Conservation (phyloP, 768 basidiomycete species). For the Boletellus emodensis region DNA sequence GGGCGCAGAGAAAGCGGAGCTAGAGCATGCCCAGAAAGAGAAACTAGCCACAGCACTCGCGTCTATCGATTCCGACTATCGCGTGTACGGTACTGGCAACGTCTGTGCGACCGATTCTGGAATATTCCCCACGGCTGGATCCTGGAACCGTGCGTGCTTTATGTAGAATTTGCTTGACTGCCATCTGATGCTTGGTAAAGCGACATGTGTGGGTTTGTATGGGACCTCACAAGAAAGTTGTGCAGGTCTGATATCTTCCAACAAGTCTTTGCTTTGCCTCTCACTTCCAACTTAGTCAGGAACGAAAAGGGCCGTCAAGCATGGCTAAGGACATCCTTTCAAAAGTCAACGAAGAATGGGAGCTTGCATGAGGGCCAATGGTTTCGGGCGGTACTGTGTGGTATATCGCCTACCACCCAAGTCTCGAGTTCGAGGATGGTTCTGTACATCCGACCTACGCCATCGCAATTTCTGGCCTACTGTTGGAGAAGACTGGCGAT, state of each 20-base stretch:
- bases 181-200: not conserved
- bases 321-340: not conserved
- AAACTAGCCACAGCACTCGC: not conserved
- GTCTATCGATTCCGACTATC: slow-evolving; percentile 14
- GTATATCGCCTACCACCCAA: slow-evolving; percentile 10
- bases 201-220: slow-evolving; percentile 12
- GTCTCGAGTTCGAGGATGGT: slow-evolving; percentile 1
- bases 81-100: slow-evolving; percentile 10
- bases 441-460: slow-evolving; percentile 5
- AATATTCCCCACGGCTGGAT: slow-evolving; percentile 15
- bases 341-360: not conserved
- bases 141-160: slow-evolving; percentile 15
- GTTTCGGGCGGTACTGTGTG: not conserved
- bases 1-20: too few relatives aligned
- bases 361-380: slow-evolving; percentile 9
- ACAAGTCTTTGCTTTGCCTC: slow-evolving; percentile 12
- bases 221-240: slow-evolving; percentile 14
- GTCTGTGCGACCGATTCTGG: slow-evolving; percentile 18
- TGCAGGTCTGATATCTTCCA: slow-evolving; percentile 10
- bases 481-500: too few relatives aligned
- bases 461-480: not conserved
- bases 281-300: slow-evolving; percentile 2
- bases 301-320: not conserved
- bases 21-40: not conserved
- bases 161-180: not conserved